Evolutionary conservation across 257 asterid genomes (phyloP).

Genomic region (Avicennia marina): DNA sequence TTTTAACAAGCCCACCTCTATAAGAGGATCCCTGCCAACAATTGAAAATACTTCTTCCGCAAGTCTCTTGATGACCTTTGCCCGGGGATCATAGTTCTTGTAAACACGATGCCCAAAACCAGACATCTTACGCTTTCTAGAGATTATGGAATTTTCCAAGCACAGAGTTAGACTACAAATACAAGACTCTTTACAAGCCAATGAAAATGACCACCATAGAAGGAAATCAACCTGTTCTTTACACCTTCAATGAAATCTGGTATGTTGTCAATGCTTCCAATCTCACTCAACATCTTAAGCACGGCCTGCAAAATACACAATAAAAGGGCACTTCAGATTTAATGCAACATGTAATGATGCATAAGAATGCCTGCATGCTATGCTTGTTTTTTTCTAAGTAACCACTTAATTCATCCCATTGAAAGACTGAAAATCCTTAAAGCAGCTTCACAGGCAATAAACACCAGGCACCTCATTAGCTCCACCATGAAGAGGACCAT

Average conservation of each 20-base stretch:
- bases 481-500: conserved; percentile 99
- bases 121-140: conserved; percentile 96
- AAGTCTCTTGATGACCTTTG: conserved; percentile 88
- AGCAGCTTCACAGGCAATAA: conserved; percentile 6
- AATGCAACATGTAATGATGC: not conserved
- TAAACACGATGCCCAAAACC: conserved; percentile 99
- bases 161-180: conserved; percentile 5
- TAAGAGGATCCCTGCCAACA: conserved; percentile 98
- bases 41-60: conserved; percentile 97
- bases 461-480: conserved; percentile 77
- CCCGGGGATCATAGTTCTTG: conserved; percentile 97
- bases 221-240: conserved; percentile 62
- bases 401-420: not conserved
- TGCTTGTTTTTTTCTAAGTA: not conserved
- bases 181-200: not conserved
- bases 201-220: not conserved
- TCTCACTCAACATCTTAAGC: conserved; percentile 96
- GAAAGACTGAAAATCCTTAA: not conserved
- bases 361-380: conserved; percentile 6
- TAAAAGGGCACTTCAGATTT: conserved; percentile 3
- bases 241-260: conserved; percentile 97
- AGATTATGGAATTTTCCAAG: conserved; percentile 10
- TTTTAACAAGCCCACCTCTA: conserved; percentile 52
- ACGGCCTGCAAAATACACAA: conserved; percentile 62
- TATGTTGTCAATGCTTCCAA: conserved; percentile 83